phyloP scores from a whole-genome alignment of 1,284 basidiomycete genomes.

The Lentinula novae-zelandiae region DNA sequence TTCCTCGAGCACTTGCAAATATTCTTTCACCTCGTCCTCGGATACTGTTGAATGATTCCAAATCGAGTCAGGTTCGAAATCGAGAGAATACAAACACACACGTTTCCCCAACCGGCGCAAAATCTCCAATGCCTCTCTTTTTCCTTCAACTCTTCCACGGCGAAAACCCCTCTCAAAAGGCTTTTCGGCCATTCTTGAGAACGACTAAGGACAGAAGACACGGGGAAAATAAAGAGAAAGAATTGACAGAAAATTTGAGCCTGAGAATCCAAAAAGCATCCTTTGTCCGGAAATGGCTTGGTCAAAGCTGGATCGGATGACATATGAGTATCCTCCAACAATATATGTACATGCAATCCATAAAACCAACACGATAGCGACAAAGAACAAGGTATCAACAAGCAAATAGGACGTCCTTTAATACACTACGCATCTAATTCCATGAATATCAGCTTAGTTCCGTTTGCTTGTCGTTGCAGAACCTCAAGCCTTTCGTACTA shows the following conservation, averaged over 20 bases:
- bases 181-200: not conserved
- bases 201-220: no score
- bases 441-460: constrained; percentile 3
- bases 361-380: not conserved
- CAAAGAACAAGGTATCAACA: not conserved
- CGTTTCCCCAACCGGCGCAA: not conserved
- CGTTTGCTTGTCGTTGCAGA: not conserved
- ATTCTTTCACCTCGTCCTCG: not conserved
- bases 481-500: constrained; percentile 6
- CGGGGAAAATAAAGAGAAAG: no score
- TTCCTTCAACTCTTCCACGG: not conserved
- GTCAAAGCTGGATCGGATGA: not conserved
- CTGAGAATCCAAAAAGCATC: no score
- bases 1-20: not conserved
- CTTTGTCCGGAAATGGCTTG: not conserved
- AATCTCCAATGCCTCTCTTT: not conserved
- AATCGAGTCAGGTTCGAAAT: not conserved
- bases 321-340: not conserved
- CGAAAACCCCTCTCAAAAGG: not conserved
- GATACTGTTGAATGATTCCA: not conserved
- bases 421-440: not conserved
- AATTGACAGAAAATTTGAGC: no score
- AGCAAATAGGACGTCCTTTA: not conserved
- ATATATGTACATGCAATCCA: not conserved
- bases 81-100: not conserved